Percentiles rank a stretch among this genome's conserved stretches.
Conservation (phyloP, 1,139 yeast species). For the Blastobotrys arbuscula region DNA sequence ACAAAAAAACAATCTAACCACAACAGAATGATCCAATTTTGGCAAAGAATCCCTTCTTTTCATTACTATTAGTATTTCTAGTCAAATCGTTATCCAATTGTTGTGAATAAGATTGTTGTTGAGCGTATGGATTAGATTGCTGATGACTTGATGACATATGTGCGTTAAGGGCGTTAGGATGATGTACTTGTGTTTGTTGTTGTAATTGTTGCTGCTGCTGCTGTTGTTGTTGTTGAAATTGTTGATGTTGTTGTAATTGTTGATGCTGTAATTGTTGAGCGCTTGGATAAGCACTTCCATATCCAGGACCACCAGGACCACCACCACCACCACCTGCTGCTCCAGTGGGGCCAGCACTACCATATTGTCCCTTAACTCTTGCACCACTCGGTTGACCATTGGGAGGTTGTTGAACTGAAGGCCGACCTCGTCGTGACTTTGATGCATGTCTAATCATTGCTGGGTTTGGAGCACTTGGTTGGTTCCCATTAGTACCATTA, state of each 20-base stretch:
- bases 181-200: constrained; percentile 8
- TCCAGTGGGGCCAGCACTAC: constrained; percentile 1
- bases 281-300: constrained; percentile 20
- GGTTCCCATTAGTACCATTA: constrained; percentile 16
- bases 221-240: constrained; percentile 15
- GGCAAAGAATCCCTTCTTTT: constrained; percentile 31
- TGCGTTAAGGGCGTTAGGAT: constrained; percentile 10
- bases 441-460: constrained; percentile 31
- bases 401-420: constrained; percentile 7
- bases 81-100: not conserved
- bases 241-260: constrained; percentile 18
- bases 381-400: constrained; percentile 6
- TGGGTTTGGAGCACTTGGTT: constrained; percentile 29
- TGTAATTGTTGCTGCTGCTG: constrained; percentile 18
- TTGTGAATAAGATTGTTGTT: constrained; percentile 3
- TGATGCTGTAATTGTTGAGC: constrained; percentile 19
- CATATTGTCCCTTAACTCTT: constrained; percentile 5
- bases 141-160: not conserved
- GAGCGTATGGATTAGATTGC: not conserved
- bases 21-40: constrained; percentile 32
- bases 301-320: constrained; percentile 9
- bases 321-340: not conserved
- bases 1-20: constrained; percentile 20
- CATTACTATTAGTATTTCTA: constrained; percentile 17
- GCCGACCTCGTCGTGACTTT: constrained; percentile 29